Base-by-base conservation (phyloP, 1,284 basidiomycete genomes). In the Cryptococcus wingfieldii region DNA sequence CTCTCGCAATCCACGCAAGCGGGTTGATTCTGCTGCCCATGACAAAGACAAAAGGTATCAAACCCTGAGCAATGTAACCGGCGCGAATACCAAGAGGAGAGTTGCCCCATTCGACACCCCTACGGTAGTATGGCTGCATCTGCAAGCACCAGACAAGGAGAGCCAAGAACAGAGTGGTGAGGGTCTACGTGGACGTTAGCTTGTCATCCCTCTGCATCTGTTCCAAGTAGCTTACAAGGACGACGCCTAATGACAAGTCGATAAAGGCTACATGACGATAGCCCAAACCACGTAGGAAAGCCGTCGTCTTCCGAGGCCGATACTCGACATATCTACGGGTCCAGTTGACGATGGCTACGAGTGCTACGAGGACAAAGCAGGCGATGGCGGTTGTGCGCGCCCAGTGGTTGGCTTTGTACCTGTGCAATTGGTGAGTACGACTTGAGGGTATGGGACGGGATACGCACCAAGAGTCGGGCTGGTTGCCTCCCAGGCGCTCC, bases 1-100 rank as follows among this genome's bases (percentile, higher is more conserved):
- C 38, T 13, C 47, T 39, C 16, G 53, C 18, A 9, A 54, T 34
- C 53, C 53, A 54, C 3, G 41, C 39, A 16, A 54, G 41, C 4
- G 5, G 53, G 38, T 54, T 54, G 38, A 54, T 49, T 8, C 53
- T 25, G 39, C 53, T 54, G 19, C 53, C 53, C 37, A 54, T 41
- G 23, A 34, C 38, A 38, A 48, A 54, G 5, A 54, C 46, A 31
- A 54, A 50, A 5, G 53, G 53, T 13, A 39, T 19, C 34, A 54
- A 38, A n/a, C 47, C 53, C 16, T 28, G 19, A 8, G 46, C 45
- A 37, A 54, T 54, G n/a, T 50, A 54, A 9, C 53, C 53, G 19
- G 37, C 19, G 13, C 53, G 53, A 10, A 54, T 47, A 9, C 46
- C 53, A 12, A 54, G 38, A 19, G 53, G 53, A 6, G 53, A 27